phyloP scores from a whole-genome alignment of 1,284 basidiomycete genomes.

The Microbotryum scabiosae region DNA sequence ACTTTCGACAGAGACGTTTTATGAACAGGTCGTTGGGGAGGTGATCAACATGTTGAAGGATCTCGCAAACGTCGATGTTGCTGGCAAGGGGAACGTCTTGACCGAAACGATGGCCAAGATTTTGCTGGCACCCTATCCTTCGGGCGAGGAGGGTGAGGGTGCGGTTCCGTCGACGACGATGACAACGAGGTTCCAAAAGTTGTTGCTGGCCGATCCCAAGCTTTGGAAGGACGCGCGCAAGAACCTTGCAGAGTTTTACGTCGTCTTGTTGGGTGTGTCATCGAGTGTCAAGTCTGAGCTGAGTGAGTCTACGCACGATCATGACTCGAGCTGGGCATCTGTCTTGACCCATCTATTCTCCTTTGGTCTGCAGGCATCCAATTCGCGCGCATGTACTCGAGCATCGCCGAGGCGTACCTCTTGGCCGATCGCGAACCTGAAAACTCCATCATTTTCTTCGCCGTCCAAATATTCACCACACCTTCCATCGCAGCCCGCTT shows the following conservation, averaged over 20 bases:
- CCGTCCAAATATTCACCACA: conserved; percentile 80
- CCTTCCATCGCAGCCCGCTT: conserved; percentile 73
- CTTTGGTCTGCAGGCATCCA: conserved; percentile 54
- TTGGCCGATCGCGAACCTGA: conserved; percentile 86
- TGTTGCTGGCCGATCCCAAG: conserved; percentile 67
- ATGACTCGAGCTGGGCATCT: neutral
- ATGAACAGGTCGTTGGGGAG: conserved; percentile 74
- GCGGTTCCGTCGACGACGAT: neutral
- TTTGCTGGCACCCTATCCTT: conserved; percentile 54
- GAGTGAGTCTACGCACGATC: conserved; percentile 46
- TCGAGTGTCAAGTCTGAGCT: conserved; percentile 67
- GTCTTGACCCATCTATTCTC: neutral
- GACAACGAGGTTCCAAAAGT: conserved; percentile 54
- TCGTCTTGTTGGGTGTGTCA: conserved; percentile 62
- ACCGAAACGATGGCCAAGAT: conserved; percentile 64
- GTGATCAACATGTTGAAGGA: conserved; percentile 81
- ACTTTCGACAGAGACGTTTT: conserved; percentile 77
- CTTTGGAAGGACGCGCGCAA: conserved; percentile 77
- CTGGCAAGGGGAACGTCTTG: conserved; percentile 52
- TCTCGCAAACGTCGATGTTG: conserved; percentile 54
- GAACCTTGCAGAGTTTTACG: conserved; percentile 71
- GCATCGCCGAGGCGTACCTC: conserved; percentile 81
- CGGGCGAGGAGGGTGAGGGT: conserved; percentile 38
- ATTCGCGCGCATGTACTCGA: conserved; percentile 73
- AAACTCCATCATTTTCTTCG: conserved; percentile 83